A percentile compares a stretch with the other conserved stretches of the same genome.
Conservation (phyloP, 1,284 basidiomycete species). For the Ustilago vetiveriae region DNA sequence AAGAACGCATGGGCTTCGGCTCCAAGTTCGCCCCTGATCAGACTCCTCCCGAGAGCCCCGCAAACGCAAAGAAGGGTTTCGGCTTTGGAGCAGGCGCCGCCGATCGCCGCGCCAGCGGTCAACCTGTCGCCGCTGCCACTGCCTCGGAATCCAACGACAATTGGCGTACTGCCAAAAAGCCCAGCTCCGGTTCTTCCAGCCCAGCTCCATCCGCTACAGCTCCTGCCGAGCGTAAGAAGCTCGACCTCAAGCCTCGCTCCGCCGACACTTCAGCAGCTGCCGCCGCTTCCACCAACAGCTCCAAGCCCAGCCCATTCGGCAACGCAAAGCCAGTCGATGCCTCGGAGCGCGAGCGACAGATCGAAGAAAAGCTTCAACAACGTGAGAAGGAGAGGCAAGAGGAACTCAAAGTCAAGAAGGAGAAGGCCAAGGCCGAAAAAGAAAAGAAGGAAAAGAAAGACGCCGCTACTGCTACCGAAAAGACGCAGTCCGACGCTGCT, state of each 20-base stretch:
- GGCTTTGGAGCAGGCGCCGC: slow-evolving; percentile 52
- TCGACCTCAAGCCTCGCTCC: slow-evolving; percentile 64
- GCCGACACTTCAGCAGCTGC: slow-evolving; percentile 73
- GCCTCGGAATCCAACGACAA: slow-evolving; percentile 36
- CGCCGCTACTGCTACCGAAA: slow-evolving; percentile 11
- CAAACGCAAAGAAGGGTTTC: slow-evolving; percentile 48
- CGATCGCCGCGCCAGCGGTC: slow-evolving; percentile 35
- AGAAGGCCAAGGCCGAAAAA: slow-evolving; percentile 55
- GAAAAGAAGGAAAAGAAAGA: slow-evolving; percentile 33
- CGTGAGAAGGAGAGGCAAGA: slow-evolving; percentile 58
- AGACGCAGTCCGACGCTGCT: slow-evolving; percentile 6
- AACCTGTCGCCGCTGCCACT: slow-evolving; percentile 4
- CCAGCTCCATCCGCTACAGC: slow-evolving; percentile 38
- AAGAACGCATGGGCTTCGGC: slow-evolving; percentile 64
- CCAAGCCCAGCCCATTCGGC: slow-evolving; percentile 79
- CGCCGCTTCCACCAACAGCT: slow-evolving; percentile 74
- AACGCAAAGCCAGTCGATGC: slow-evolving; percentile 89
- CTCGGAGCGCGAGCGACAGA: slow-evolving; percentile 78
- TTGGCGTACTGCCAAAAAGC: slow-evolving; percentile 50
- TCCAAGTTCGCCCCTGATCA: slow-evolving; percentile 55
- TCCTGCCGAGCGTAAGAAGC: slow-evolving; percentile 61
- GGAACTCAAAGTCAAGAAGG: slow-evolving; percentile 48
- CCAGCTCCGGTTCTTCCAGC: slow-evolving; percentile 39
- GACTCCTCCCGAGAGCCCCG: slow-evolving; percentile 56
- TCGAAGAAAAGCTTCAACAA: slow-evolving; percentile 70